Evolutionary conservation across 2,329 filamentous ascomycete species (phyloP), one percentile per base, ranked within the genome.

Genomic region (Aureobasidium sp.): DNA sequence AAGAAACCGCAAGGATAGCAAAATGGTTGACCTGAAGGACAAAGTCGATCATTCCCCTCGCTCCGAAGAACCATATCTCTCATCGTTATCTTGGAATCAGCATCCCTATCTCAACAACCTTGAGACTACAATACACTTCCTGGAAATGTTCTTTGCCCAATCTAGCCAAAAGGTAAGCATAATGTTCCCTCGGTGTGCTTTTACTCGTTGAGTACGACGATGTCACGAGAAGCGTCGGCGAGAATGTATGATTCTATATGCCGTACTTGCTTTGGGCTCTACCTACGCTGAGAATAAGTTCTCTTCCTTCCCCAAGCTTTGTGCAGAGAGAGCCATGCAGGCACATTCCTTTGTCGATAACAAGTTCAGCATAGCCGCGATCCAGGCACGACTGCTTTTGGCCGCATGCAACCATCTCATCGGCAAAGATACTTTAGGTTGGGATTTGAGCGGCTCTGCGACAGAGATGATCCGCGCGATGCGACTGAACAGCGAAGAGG

Each of bases 381-480:
- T 90, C 16, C 91, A 93, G 74, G 87, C 86, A 54, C 85, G 89
- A 63, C 79, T 93, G n/a, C 81, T 93, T 20, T 82, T 94, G 45
- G 85, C 88, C 25, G 78, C 93, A 9, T 92, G 90, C 77, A 88
- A 90, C 69, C 88, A 90, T 67, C 86, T 90, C 1, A 84, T 85
- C 25, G 87, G 87, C 16, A 86, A 87, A 20, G 78, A 84, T 42
- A 81, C 82, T 48, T 86, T 89, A 55, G 88, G 88, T 9, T 90
- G 85, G 80, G 91, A 93, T 69, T 87, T 88, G 69, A 85, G 87
- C 54, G 90, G 89, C 18, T 82, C 85, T 4, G 90, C 90, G 3
- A 79, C 91, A 33, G 85, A 89, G 61, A 84, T 85, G 5, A 85
- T 90, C 20, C 84, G 83, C 62, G 86, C 84, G 4, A 76, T 92